Evolutionary conservation across 495 filamentous ascomycete genomes (phyloP), one percentile per base, ranked within the genome.

Genomic region (Trichoderma orchidacearum): DNA sequence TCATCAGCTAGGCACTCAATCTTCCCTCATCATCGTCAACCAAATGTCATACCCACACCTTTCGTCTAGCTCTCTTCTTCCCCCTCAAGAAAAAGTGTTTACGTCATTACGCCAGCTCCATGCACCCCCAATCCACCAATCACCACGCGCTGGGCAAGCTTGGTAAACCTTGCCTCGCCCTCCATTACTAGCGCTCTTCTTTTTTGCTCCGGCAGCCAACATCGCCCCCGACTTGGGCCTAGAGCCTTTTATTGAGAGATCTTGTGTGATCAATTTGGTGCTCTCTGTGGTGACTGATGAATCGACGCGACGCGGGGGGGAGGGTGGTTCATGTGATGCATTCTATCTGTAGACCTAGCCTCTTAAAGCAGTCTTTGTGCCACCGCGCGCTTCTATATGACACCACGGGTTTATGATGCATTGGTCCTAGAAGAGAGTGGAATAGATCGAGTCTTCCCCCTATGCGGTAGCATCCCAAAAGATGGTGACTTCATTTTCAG

Each of bases 161-260:
- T 35, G n/a, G 12, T 35, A 35, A n/a, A 35, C 32, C n/a, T 35
- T 25, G 21, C 41, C 41, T 25, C 41, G 21, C 21, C 18, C 41
- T 17, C 5, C 38, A 27, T 27, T 25, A n/a, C n/a, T n/a, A n/a
- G n/a, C 27, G 41, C 41, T 25, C 6, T 17, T 48, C 17, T 48
- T 48, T 48, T 36, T 48, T 48, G 41, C 41, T 48, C 41, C 41
- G 41, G 41, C n/a, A n/a, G n/a, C n/a, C n/a, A n/a, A n/a, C n/a
- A n/a, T n/a, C n/a, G n/a, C n/a, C n/a, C n/a, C n/a, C n/a, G n/a
- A n/a, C n/a, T n/a, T n/a, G n/a, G n/a, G n/a, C n/a, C n/a, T n/a
- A n/a, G n/a, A n/a, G n/a, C n/a, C n/a, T n/a, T n/a, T n/a, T n/a
- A n/a, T n/a, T n/a, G n/a, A n/a, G n/a, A n/a, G n/a, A n/a, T n/a